Base-by-base conservation (phyloP, 2,329 filamentous ascomycete species). In the Bipolaris sorokiniana region DNA sequence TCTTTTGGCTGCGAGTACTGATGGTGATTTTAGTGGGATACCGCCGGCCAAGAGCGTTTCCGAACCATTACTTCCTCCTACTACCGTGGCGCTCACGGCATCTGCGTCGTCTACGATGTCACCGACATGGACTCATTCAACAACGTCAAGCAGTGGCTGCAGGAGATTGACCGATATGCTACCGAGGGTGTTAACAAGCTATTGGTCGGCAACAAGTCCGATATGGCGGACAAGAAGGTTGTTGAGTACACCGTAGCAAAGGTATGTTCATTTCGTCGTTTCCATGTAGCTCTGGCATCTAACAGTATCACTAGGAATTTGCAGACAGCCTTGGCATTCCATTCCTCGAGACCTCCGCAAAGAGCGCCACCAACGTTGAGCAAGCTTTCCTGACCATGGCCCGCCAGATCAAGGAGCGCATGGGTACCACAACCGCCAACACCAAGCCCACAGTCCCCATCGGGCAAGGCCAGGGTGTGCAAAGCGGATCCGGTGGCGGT, bases 71-170 rank as follows among this genome's bases (percentile, higher is more conserved):
- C 95, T 62, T 98, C 94, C 40, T 98, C 95, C 61, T 99, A 99
- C 87, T 99, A 99, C 86, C 92, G 95, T 77, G 95, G 95, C 75
- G 95, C 95, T 68, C 95, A 98, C 82, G 95, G 95, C 73, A 99
- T 99, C 82, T 99, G 95, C 82, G 94, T 99, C 70, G 95, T 99
- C 78, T 99, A 98, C 86, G 95, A 99, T 88, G 95, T 99, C 76
- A 99, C 95, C 69, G 95, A 99, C 80, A 97, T 98, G 94, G 95
- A 98, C 80, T 97, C 92, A 28, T 99, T 99, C 91, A 98, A 99
- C 89, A 99, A 98, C 84, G 95, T 99, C 74, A 98, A 99, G 90
- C 95, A 99, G 86, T 99, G 95, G 95, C 88, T 99, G 62, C 95
- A 99, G 81, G 95, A 99, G 84, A 99, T 99, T 73, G 95, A 99